Base-by-base conservation (phyloP, 495 filamentous ascomycete species). In the Xylaria cubensis region DNA sequence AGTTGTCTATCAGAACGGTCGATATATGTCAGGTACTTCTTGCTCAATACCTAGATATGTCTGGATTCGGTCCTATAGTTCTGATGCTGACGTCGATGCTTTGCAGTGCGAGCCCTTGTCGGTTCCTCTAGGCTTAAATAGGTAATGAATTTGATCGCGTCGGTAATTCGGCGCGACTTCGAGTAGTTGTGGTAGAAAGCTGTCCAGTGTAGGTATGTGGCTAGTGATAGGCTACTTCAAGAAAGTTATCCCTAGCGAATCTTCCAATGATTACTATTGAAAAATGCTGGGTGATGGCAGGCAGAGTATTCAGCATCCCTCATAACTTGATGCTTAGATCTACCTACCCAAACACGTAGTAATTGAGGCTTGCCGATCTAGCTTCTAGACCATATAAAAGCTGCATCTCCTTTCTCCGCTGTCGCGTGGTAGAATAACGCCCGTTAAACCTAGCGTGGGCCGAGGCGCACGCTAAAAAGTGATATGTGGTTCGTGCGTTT, bases 381-480 rank as follows among this genome's bases (percentile, higher is more conserved):
- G 59, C 32, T 63, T 39, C 41, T 48, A 9, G 41, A 4, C 7
- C 39, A 29, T 58, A 58, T 13, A 58, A 58, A 58, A 29, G 13
- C 41, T n/a, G 9, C 19, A 24, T 39, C 36, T 64, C 17, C 41
- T 39, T 66, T 66, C 64, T 66, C 64, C 64, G 46, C 64, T 66
- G 29, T 66, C 64, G 64, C 64, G 64, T 66, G 64, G 64, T 17
- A 66, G 19, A 53, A 32, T 21, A 24, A 24, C 21, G 21, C 29
- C 44, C 24, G 26, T 32, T 48, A 8, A 8, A 39, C 29, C 39
- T 64, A 42, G 61, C 39, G 58, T 39, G 26, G 21, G 39, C 39
- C n/a, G 21, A 61, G 39, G 58, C 9, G 19, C 58, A 61, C 58
- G 34, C 58, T 61, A 64, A 29, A 64, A n/a, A 39, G 39, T 15